Base-by-base conservation (phyloP, 768 basidiomycete genomes). In the Calocybe cyanea region DNA sequence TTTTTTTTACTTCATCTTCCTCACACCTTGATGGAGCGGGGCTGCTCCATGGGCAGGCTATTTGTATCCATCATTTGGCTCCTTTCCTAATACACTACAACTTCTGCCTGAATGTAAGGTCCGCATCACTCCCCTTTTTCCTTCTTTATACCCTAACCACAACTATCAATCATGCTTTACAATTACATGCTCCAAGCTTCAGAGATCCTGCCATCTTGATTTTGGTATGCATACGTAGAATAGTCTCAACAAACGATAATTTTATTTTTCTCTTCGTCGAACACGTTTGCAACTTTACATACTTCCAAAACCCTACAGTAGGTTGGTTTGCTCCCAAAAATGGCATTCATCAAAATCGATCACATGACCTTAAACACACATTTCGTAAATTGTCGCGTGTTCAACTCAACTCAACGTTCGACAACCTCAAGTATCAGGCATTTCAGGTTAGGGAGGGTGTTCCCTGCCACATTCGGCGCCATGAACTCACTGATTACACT, bases 401-500 rank as follows among this genome's bases (percentile, higher is more conserved):
- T n/a, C n/a, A n/a, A n/a, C n/a, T n/a, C n/a, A n/a, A n/a, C n/a
- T n/a, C n/a, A n/a, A n/a, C n/a, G n/a, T n/a, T n/a, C n/a, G n/a
- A n/a, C n/a, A n/a, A n/a, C n/a, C n/a, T n/a, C n/a, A n/a, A n/a
- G n/a, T n/a, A n/a, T n/a, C n/a, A n/a, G n/a, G n/a, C n/a, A n/a
- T n/a, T n/a, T n/a, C n/a, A n/a, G n/a, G n/a, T n/a, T n/a, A n/a
- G n/a, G n/a, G n/a, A n/a, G n/a, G n/a, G n/a, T n/a, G n/a, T n/a
- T n/a, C n/a, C n/a, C 47, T 21, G 44, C 13, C 34, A 35, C 14
- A 5, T 28, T 38, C 43, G 50, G 46, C 49, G 53, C 48, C 57
- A 75, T 76, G 73, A 72, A 73, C 52, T 56, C 71, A 23, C 52
- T 78, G 45, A 66, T 74, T 38, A 66, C 71, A 28, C 59, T 78